Evolutionary conservation across 2,329 filamentous ascomycete species (phyloP).

Genomic region (Thermothelomyces thermophilus): DNA sequence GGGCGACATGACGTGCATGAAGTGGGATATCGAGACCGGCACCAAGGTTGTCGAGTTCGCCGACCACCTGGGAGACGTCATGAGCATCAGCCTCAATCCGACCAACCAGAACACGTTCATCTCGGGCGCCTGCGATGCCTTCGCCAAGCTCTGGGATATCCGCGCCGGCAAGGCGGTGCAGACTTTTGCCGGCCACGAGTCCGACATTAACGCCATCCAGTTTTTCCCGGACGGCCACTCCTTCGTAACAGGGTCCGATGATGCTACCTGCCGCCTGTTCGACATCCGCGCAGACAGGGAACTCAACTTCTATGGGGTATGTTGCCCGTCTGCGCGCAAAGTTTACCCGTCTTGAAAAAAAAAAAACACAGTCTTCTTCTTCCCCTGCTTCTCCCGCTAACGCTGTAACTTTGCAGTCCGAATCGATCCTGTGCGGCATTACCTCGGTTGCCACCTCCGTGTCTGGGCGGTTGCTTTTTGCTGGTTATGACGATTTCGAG

Average conservation of each 20-base stretch:
- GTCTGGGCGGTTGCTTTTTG: slow-evolving; percentile 88
- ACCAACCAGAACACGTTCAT: slow-evolving; percentile 99
- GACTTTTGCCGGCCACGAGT: slow-evolving; percentile 97
- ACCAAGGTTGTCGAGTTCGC: slow-evolving; percentile 97
- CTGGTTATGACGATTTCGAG: slow-evolving; percentile 97
- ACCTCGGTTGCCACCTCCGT: slow-evolving; percentile 98
- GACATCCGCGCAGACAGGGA: slow-evolving; percentile 92
- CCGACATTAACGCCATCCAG: slow-evolving; percentile 98
- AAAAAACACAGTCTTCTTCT: no score
- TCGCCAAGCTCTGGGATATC: slow-evolving; percentile 98
- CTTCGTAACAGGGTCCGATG: slow-evolving; percentile 95
- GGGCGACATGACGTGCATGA: slow-evolving; percentile 99
- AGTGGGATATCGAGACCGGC: slow-evolving; percentile 98
- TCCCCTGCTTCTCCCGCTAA: slow-evolving; percentile 12
- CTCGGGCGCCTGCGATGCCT: slow-evolving; percentile 97
- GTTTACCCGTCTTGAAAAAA: no score
- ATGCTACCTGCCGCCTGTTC: slow-evolving; percentile 94
- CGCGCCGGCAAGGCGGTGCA: slow-evolving; percentile 96
- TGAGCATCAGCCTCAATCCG: slow-evolving; percentile 99
- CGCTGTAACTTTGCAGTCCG: slow-evolving; percentile 55
- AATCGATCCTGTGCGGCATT: slow-evolving; percentile 95
- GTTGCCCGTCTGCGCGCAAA: slow-evolving; percentile 32
- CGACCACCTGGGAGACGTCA: slow-evolving; percentile 96
- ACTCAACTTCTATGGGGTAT: slow-evolving; percentile 61
- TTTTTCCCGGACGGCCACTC: slow-evolving; percentile 99